These are phyloP conservation scores for Candida methanosorbosa DNA, from an alignment of 805 yeast genomes.

Conservation along the genomic window DNA sequence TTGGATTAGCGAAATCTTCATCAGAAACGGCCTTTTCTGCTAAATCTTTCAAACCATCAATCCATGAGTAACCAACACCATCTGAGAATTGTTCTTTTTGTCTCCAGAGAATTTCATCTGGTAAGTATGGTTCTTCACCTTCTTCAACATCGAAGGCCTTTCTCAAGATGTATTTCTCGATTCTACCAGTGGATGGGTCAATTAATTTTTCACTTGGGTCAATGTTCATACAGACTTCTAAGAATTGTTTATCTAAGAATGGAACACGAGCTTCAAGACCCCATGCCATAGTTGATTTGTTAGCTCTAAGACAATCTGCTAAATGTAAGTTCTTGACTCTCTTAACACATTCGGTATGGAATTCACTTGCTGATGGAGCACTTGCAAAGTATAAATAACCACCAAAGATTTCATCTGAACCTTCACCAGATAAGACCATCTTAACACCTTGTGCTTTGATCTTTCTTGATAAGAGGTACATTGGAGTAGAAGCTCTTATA, in stretches of 20 bases:
- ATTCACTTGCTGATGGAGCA: constrained; percentile 89
- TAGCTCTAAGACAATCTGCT: constrained; percentile 97
- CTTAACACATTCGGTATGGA: constrained; percentile 92
- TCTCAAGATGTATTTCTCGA: constrained; percentile 93
- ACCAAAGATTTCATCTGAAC: constrained; percentile 98
- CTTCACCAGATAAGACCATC: constrained; percentile 99
- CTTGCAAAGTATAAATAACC: constrained; percentile 96
- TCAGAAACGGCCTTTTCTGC: constrained; percentile 84
- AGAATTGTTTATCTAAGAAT: constrained; percentile 89
- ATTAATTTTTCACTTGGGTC: constrained; percentile 90
- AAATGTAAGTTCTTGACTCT: constrained; percentile 96
- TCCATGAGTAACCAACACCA: constrained; percentile 99
- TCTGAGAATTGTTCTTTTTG: constrained; percentile 99
- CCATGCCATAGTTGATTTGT: constrained; percentile 99
- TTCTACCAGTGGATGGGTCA: constrained; percentile 57
- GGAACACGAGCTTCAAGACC: constrained; percentile 99
- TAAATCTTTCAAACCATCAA: constrained; percentile 92
- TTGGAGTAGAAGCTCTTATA: constrained; percentile 97
- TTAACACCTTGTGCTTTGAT: constrained; percentile 99
- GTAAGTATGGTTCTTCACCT: constrained; percentile 85
- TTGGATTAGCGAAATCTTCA: constrained; percentile 84
- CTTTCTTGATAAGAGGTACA: constrained; percentile 92
- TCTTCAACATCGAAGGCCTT: constrained; percentile 94
- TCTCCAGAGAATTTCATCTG: constrained; percentile 96
- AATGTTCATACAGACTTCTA: constrained; percentile 89